Evolutionary conservation across 768 basidiomycete genomes (phyloP).

Genomic region (Amanita rubescens): DNA sequence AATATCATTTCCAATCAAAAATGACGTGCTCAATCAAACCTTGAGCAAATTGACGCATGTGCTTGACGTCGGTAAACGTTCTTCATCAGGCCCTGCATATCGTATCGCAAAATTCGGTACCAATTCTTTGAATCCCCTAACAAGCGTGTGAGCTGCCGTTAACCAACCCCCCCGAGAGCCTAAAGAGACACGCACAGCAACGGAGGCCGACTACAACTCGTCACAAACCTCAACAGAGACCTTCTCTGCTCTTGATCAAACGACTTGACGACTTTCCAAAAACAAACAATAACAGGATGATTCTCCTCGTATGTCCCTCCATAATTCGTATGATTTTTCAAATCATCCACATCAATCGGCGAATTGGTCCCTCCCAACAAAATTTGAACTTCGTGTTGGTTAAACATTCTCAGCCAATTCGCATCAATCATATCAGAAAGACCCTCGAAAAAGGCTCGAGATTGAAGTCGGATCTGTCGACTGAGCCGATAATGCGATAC

Average conservation of each 20-base stretch:
- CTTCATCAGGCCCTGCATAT: constrained; percentile 66
- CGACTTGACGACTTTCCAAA: constrained; percentile 80
- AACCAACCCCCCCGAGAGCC: background rate
- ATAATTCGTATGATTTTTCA: constrained; percentile 70
- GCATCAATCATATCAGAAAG: constrained; percentile 87
- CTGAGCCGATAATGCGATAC: constrained; percentile 86
- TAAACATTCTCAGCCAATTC: constrained; percentile 96
- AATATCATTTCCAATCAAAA: no score
- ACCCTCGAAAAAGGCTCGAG: constrained; percentile 85
- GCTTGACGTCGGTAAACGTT: constrained; percentile 66
- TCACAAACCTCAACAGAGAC: constrained; percentile 82
- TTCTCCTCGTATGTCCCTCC: constrained; percentile 71
- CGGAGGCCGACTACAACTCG: constrained; percentile 86
- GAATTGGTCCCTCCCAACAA: constrained; percentile 85
- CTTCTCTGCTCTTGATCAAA: constrained; percentile 79
- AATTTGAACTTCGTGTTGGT: constrained; percentile 91
- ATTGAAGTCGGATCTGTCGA: constrained; percentile 81
- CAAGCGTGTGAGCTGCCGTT: background rate
- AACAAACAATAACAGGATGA: constrained; percentile 63
- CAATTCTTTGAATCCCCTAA: constrained; percentile 82
- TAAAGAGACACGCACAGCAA: constrained; percentile 49
- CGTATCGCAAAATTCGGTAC: constrained; percentile 86
- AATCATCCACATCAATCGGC: constrained; percentile 78
- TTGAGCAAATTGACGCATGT: constrained; percentile 93
- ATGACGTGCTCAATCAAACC: constrained; percentile 27